phyloP scores from a whole-genome alignment of 192 early-diverging fungal genomes.

The Phlyctochytrium bullatum region DNA sequence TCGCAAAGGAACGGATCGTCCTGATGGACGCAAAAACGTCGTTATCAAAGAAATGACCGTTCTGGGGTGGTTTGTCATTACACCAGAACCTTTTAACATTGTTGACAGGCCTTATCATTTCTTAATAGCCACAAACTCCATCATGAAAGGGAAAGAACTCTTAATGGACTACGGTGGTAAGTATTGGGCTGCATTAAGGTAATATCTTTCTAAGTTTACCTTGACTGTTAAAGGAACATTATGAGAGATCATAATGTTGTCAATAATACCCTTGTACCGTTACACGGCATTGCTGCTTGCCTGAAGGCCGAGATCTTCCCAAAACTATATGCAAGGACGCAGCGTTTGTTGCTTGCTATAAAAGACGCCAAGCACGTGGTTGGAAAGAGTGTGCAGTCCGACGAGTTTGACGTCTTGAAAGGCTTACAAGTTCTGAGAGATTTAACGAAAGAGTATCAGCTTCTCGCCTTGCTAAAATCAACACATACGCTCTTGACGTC shows the following conservation, averaged over 20 bases:
- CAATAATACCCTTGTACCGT: not conserved
- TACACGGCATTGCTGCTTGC: no score
- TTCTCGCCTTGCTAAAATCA: not conserved
- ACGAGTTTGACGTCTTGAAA: no score
- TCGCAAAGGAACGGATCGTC: not conserved
- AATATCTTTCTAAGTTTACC: not conserved
- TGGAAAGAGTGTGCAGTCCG: no score
- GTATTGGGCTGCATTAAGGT: not conserved
- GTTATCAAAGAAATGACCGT: not conserved
- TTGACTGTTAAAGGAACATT: not conserved
- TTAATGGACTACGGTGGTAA: not conserved
- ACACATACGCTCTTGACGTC: not conserved
- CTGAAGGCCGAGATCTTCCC: no score
- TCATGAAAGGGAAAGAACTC: not conserved
- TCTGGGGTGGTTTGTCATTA: not conserved
- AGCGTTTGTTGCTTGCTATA: no score
- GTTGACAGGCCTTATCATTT: not conserved
- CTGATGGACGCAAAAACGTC: not conserved
- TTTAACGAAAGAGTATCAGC: not conserved
- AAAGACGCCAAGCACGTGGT: no score
- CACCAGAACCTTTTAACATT: not conserved
- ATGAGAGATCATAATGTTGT: not conserved
- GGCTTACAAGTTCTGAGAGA: no score
- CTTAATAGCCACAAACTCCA: not conserved
- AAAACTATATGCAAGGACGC: no score